Base-by-base conservation (phyloP, 129 eudicot genomes). In the Pittosporum tobira region DNA sequence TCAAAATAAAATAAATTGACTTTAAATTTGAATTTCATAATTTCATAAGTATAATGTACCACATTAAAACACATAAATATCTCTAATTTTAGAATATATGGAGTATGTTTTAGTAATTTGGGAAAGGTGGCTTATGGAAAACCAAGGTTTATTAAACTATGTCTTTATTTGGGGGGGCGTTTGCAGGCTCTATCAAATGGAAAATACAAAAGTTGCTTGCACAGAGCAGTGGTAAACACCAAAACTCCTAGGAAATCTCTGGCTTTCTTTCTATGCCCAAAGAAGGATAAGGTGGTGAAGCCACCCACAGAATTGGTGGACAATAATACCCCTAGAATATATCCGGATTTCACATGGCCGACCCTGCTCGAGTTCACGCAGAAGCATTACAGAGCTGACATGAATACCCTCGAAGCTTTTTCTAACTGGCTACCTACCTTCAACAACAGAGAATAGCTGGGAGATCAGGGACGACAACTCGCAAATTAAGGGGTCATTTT, bases 101-200 rank as follows among this genome's bases (percentile, higher is more conserved):
- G n/a, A n/a, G n/a, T n/a, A n/a, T n/a, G n/a, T n/a, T n/a, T n/a
- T n/a, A n/a, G n/a, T n/a, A n/a, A n/a, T n/a, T n/a, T n/a, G n/a
- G n/a, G n/a, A n/a, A n/a, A n/a, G n/a, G n/a, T n/a, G n/a, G n/a
- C n/a, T n/a, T n/a, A n/a, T n/a, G n/a, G n/a, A n/a, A n/a, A n/a
- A n/a, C n/a, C n/a, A n/a, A n/a, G n/a, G n/a, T n/a, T n/a, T n/a
- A n/a, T n/a, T n/a, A n/a, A n/a, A n/a, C n/a, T n/a, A n/a, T n/a
- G n/a, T n/a, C n/a, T n/a, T n/a, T n/a, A n/a, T n/a, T n/a, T n/a
- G n/a, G n/a, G n/a, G n/a, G n/a, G n/a, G n/a, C n/a, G n/a, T n/a
- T 36, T 66, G 48, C 78, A 88, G 96, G 96, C 96, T 50, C 83
- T 88, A 19, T 80, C 87, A n/a, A 88, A 88, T 64, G 96, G 96